Percentiles rank a stretch among this genome's conserved stretches.
These are phyloP conservation scores for Alternaria tenuissima DNA, from an alignment of 2,329 filamentous ascomycete genomes.

Conservation along the genomic window DNA sequence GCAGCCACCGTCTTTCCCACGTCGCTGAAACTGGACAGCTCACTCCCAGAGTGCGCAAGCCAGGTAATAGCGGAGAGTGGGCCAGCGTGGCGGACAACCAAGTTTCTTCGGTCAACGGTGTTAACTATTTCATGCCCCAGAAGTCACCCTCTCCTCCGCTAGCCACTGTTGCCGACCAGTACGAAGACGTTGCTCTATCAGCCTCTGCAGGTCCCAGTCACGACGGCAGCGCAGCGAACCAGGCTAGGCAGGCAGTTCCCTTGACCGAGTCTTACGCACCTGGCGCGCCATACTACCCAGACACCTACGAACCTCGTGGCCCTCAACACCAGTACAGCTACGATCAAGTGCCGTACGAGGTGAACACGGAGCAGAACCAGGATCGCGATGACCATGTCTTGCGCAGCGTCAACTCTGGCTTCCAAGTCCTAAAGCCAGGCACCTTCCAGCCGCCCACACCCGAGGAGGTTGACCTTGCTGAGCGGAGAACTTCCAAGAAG, in stretches of 20 bases:
- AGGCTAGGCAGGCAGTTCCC: slow-evolving; percentile 44
- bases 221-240: slow-evolving; percentile 36
- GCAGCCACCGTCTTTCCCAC: slow-evolving; percentile 59
- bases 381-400: slow-evolving; percentile 47
- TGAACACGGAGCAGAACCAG: slow-evolving; percentile 40
- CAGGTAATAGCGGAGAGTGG: slow-evolving; percentile 50
- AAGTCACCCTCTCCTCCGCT: slow-evolving; percentile 49
- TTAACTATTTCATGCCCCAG: slow-evolving; percentile 50
- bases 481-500: slow-evolving; percentile 50
- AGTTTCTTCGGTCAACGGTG: slow-evolving; percentile 43
- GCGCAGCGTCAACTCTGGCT: slow-evolving; percentile 54
- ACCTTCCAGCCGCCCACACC: slow-evolving; percentile 47
- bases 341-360: slow-evolving; percentile 42
- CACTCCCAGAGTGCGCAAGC: slow-evolving; percentile 50
- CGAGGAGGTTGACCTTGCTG: slow-evolving; percentile 38
- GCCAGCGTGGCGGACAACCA: slow-evolving; percentile 46
- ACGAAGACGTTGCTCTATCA: slow-evolving; percentile 20
- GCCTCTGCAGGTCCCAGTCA: slow-evolving; percentile 26
- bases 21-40: slow-evolving; percentile 61
- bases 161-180: slow-evolving; percentile 23
- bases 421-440: slow-evolving; percentile 52
- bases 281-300: slow-evolving; percentile 42
- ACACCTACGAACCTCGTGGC: slow-evolving; percentile 49
- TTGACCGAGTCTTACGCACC: slow-evolving; percentile 50
- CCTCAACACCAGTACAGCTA: slow-evolving; percentile 48